Percentiles rank a stretch among this genome's conserved stretches.
Evolutionary conservation across 2,329 filamentous ascomycete genomes (phyloP).

Genomic region (Diplodia seriata): DNA sequence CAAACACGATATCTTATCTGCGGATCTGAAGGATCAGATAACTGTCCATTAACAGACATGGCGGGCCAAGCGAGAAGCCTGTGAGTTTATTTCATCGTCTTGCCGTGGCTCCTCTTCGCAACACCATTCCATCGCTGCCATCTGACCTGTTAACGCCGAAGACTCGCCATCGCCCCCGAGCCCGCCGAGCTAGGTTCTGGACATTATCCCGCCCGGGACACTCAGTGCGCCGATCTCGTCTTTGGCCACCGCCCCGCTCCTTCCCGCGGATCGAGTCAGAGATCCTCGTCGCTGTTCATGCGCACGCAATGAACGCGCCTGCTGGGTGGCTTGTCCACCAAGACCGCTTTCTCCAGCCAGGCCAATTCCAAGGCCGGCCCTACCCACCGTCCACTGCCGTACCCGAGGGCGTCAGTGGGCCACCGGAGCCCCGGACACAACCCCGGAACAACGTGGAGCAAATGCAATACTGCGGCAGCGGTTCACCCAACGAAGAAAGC

Average conservation of each 20-base stretch:
- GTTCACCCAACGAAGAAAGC: neutral
- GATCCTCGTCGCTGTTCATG: neutral
- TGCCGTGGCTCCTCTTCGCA: neutral
- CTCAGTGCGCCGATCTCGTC: neutral
- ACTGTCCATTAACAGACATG: neutral
- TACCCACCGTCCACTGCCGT: neutral
- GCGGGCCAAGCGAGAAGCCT: constrained; percentile 13
- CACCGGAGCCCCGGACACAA: neutral
- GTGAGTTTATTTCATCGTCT: constrained; percentile 16
- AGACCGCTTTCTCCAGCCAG: constrained; percentile 29
- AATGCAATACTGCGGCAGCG: constrained; percentile 6
- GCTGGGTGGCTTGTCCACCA: constrained; percentile 28
- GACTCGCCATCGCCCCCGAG: neutral
- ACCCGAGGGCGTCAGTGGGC: neutral
- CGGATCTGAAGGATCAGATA: constrained; percentile 28
- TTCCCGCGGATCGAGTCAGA: neutral
- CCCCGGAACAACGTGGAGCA: constrained; percentile 1
- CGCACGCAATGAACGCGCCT: constrained; percentile 21
- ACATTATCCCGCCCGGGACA: neutral
- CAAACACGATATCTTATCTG: constrained; percentile 16
- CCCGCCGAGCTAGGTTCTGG: neutral
- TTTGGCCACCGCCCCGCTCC: neutral
- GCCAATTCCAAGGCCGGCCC: constrained; percentile 13
- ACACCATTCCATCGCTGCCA: neutral
- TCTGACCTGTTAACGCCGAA: neutral